phyloP scores from a whole-genome alignment of 2,329 filamentous ascomycete genomes.

The Clonostachys sp. region DNA sequence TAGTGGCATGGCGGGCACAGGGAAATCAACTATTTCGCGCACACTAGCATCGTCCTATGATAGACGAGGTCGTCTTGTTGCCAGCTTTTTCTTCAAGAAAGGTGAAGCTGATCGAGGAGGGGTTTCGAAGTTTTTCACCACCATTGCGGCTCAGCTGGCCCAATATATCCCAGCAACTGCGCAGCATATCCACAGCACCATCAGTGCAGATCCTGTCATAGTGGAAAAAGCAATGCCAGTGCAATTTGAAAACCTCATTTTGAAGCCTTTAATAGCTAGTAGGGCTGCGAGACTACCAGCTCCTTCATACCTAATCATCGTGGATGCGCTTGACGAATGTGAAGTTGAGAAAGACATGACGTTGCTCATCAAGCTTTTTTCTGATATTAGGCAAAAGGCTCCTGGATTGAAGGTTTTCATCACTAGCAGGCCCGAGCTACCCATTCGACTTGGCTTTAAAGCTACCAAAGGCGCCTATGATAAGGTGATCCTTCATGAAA shows the following conservation, averaged over 20 bases:
- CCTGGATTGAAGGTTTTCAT: constrained; percentile 22
- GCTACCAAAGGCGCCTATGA: constrained; percentile 18
- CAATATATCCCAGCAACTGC: neutral
- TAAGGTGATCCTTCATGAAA: constrained; percentile 25
- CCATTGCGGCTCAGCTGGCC: neutral
- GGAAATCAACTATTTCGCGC: constrained; percentile 1
- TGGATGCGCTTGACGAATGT: constrained; percentile 1
- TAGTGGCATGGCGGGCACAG: constrained; percentile 1
- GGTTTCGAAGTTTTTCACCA: neutral
- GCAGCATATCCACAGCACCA: neutral
- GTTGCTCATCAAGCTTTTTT: constrained; percentile 1
- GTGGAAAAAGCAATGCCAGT: neutral
- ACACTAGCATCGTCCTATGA: neutral
- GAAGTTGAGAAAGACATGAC: neutral
- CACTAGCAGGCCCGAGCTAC: constrained; percentile 30
- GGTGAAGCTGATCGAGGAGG: neutral
- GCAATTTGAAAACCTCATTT: constrained; percentile 5
- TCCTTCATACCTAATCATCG: neutral
- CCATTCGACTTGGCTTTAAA: constrained; percentile 24
- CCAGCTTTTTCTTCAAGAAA: constrained; percentile 8
- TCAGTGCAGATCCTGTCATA: neutral
- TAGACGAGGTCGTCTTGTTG: neutral
- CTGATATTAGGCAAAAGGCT: neutral
- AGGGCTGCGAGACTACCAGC: neutral
- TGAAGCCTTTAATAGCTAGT: neutral